Base-by-base conservation (phyloP, 2,329 filamentous ascomycete species). In the Aspergillus neotritici region DNA sequence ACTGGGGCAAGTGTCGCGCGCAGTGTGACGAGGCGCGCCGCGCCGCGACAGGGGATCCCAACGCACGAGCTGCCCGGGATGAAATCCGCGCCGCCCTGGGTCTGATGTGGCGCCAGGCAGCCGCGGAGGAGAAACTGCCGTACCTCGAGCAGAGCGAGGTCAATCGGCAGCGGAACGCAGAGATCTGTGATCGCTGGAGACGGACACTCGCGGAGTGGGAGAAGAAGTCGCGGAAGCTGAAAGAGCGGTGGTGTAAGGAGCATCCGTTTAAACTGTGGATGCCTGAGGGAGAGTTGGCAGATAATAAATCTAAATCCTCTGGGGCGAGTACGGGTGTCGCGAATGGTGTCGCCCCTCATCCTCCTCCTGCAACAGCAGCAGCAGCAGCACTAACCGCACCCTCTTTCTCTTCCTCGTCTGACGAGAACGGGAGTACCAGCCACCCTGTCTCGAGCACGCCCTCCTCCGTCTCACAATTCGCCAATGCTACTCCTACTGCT, bases 1-100 rank as follows among this genome's bases (percentile, higher is more conserved):
- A 78, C 50, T 84, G 80, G 80, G 70, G 75, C 34, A 70, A 71
- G 31, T 78, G 77, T 52, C 82, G 82, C 58, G 67, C 77, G 4
- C 77, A 84, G 56, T 84, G 82, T 58, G 82, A 88, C n/a, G 79
- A 83, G 40, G 79, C 77, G n/a, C 79, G 83, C 21, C 76, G 77
- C 43, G 72, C 77, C 3, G 76, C 79, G 28, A 83, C 82, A 40
- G 79, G 79, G 9, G 83, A 84, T 53, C 71, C 81, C 1, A 75
- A 79, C 34, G 82, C 84, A 5, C 94, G 88, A 55, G 78, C 77
- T 3, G 70, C 74, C 2, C 75, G 79, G 33, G 76, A 82, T 56
- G 87, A 94, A 58, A 86, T 97, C 43, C 86, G 93, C 29, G 79
- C 83, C 39, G 87, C 89, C 62, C 80, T 93, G 8, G 90, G 90